Base-by-base conservation (phyloP, 371 early-diverging fungal genomes). In the Lichtheimia ornata region DNA sequence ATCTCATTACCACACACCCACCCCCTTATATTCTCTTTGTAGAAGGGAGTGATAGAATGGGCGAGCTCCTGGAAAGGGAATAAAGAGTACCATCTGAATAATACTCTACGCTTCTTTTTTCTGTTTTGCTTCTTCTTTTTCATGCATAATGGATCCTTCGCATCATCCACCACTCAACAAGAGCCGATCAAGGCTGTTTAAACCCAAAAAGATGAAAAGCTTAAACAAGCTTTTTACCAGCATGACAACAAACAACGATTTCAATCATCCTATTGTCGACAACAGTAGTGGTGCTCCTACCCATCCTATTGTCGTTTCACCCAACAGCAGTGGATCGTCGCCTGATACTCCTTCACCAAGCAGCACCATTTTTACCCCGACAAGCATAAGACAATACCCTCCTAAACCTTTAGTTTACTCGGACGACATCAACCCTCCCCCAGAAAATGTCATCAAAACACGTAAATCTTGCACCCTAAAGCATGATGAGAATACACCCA, bases 321-420 rank as follows among this genome's bases (percentile, higher is more conserved):
- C 52, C 9, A 50, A 35, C 35, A 9, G 56, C 13, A 63, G 61
- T n/a, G 59, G 50, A 12, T 50, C 45, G n/a, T 35, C 62, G 22
- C 65, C 59, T 1, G 62, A 64, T 1, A 56, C 40, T 2, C 51
- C 61, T 15, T 58, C 58, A 22, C 58, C 58, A 15, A 47, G 49
- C 22, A 58, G 49, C 9, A 57, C 53, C 9, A 61, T 56, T 27
- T 45, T 44, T 17, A 27, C 53, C 47, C 18, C 47, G 47, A 47
- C 47, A 47, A 61, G 51, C 2, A 65, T 69, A 5, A 55, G 64
- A 4, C 67, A 67, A 12, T 76, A 72, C 50, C 71, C 73, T 43
- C 76, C 76, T 11, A 72, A 70, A 44, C 73, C 76, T 17, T 54
- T 76, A 13, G 67, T 67, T 12, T 76, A 72, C 42, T 67, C 76